Percentiles rank a stretch among this genome's conserved stretches.
phyloP scores from a whole-genome alignment of 768 basidiomycete species.

The Leccinum barrowsii region DNA sequence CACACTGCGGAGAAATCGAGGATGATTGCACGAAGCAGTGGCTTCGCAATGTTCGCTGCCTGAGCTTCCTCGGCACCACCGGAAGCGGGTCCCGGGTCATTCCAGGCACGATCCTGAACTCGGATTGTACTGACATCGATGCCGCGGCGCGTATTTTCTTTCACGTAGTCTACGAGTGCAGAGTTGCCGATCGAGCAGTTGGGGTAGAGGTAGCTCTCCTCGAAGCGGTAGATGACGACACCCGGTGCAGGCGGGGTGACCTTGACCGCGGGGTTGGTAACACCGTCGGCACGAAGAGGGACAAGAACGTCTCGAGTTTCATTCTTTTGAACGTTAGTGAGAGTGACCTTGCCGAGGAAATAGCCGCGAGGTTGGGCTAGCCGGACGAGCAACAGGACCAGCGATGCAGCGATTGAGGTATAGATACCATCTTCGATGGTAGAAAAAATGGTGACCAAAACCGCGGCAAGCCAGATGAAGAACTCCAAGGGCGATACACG shows the following conservation, averaged over 20 bases:
- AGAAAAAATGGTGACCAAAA: conserved; percentile 89
- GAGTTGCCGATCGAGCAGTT: conserved; percentile 70
- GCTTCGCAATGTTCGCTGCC: conserved; percentile 50
- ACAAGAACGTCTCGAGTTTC: conserved; percentile 76
- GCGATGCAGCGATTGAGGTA: conserved; percentile 75
- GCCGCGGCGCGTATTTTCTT: conserved; percentile 70
- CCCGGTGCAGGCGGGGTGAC: conserved; percentile 81
- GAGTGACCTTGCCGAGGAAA: conserved; percentile 83
- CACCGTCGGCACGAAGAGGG: conserved; percentile 58
- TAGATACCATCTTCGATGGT: conserved; percentile 93
- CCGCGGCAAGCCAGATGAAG: conserved; percentile 82
- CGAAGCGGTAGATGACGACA: conserved; percentile 86
- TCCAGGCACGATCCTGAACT: conserved; percentile 84
- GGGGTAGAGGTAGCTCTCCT: conserved; percentile 87
- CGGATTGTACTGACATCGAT: conserved; percentile 64
- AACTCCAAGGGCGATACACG: conserved; percentile 91
- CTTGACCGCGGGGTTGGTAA: conserved; percentile 66
- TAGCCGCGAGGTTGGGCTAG: conserved; percentile 84
- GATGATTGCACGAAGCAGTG: conserved; percentile 79
- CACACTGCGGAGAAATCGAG: conserved; percentile 87
- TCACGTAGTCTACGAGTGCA: conserved; percentile 77
- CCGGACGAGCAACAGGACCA: conserved; percentile 78
- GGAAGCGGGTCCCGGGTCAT: conserved; percentile 75
- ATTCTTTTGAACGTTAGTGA: conserved; percentile 39
- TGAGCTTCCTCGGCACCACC: conserved; percentile 46